Evolutionary conservation across 2,329 filamentous ascomycete species (phyloP), one percentile per base, ranked within the genome.

Genomic region (Aspergillus sp.): DNA sequence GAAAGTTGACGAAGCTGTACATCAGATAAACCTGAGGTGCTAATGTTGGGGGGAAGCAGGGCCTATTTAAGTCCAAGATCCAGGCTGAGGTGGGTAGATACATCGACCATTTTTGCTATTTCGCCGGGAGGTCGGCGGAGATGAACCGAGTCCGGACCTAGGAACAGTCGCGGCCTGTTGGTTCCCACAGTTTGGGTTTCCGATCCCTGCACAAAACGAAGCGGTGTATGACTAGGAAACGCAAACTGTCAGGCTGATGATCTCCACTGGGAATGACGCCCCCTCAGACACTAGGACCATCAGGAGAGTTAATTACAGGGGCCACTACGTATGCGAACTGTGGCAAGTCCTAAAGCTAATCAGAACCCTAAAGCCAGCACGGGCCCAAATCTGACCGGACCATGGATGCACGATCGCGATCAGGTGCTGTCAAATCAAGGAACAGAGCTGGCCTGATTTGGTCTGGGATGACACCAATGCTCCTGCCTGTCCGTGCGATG

Each of bases 161-260:
- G 55, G 39, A 51, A 28, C 38, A 13, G n/a, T n/a, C 6, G 23
- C 13, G 28, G 36, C 55, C 17, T 57, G 43, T 41, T 41, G 25
- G 28, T 28, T 15, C 21, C 28, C 12, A 38, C 15, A 13, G 21
- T 25, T 13, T 12, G 43, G 28, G 28, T 30, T 30, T 30, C 10
- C 28, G 15, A 38, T 57, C 47, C 43, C 47, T 28, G 48, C 48
- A 38, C 48, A 25, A 36, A n/a, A n/a, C 51, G 41, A 10, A 58
- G 56, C 56, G 56, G 56, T 58, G 56, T 52, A 58, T 45, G 25
- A 21, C 15, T 23, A 30, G 23, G 36, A 39, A 25, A 50, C 15
- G 5, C 41, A 7, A 49, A 32, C 25, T 12, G 17, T 43, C 32
- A 45, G 55, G 47, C 45, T 57, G 17, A 45, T 15, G 28, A 12